These are phyloP conservation scores for Simmondsia chinensis DNA, from an alignment of 148 eudicot species.

Conservation along the genomic window DNA sequence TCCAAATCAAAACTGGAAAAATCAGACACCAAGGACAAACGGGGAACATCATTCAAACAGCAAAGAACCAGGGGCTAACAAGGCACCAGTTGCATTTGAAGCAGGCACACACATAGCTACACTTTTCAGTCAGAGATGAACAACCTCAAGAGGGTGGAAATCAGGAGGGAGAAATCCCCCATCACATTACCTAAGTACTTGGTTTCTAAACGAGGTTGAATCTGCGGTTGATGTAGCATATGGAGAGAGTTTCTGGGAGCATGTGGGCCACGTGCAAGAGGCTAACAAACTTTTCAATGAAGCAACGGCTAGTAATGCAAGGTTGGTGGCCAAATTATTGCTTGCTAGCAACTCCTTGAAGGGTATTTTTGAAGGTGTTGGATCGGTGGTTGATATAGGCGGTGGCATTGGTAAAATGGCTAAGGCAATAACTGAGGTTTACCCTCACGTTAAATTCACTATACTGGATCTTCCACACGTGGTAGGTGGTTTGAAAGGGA, in stretches of 20 bases:
- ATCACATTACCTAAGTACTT: constrained; percentile 7
- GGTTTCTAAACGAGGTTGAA: constrained; percentile 12
- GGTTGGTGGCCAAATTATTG: constrained; percentile 10
- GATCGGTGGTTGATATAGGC: constrained; percentile 33
- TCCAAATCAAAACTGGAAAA: too few species aligned
- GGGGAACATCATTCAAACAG: too few species aligned
- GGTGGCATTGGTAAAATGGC: constrained; percentile 24
- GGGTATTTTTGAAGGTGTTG: constrained; percentile 12
- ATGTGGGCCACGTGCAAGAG: neutral
- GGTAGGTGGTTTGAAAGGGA: constrained; percentile 14
- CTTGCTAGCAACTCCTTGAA: constrained; percentile 1
- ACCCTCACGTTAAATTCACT: constrained; percentile 20
- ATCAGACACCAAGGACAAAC: too few species aligned
- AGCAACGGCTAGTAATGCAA: constrained; percentile 28
- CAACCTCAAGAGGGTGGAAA: too few species aligned
- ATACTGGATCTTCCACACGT: constrained; percentile 40
- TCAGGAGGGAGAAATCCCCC: too few species aligned
- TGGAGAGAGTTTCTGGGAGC: constrained; percentile 18
- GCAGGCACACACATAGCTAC: too few species aligned
- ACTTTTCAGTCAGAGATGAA: too few species aligned
- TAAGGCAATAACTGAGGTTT: constrained; percentile 20
- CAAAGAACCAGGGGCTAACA: too few species aligned
- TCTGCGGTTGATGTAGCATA: constrained; percentile 18
- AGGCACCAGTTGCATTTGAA: too few species aligned
- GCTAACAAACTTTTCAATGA: constrained; percentile 12